Percentiles rank a stretch among this genome's conserved stretches.
These are phyloP conservation scores for Thymus mandschuricus DNA, from an alignment of 257 asterid genomes.

Conservation along the genomic window DNA sequence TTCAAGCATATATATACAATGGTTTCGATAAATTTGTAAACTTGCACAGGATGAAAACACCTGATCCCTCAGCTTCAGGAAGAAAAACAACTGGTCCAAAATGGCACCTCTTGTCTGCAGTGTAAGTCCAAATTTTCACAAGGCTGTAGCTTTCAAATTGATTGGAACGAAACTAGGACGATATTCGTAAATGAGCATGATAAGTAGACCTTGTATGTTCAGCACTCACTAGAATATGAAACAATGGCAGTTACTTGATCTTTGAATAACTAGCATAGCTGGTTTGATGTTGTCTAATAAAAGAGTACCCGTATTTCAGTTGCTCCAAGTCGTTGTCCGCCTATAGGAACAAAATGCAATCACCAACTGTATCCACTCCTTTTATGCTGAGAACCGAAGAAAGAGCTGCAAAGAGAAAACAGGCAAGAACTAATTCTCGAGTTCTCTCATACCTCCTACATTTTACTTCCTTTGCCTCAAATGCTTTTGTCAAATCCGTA, in stretches of 20 bases:
- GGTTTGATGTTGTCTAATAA: constrained; percentile 4
- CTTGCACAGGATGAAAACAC: constrained; percentile 57
- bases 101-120: constrained; percentile 74
- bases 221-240: not conserved
- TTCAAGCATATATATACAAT: constrained; percentile 22
- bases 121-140: constrained; percentile 52
- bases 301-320: constrained; percentile 40
- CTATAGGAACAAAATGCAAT: constrained; percentile 62
- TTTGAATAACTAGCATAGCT: not conserved
- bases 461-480: not conserved
- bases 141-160: not conserved
- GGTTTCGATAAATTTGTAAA: not conserved
- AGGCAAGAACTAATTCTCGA: constrained; percentile 48
- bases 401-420: constrained; percentile 87
- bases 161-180: not conserved
- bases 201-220: not conserved
- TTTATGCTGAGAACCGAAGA: constrained; percentile 75
- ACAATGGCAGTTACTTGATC: not conserved
- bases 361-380: constrained; percentile 71
- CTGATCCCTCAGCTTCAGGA: constrained; percentile 57
- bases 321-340: constrained; percentile 71
- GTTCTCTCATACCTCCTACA: not conserved
- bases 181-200: not conserved
- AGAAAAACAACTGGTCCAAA: constrained; percentile 68
- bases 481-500: not conserved